Evolutionary conservation across 2,329 filamentous ascomycete genomes (phyloP).

Genomic region (Ophiostoma pallidulum): DNA sequence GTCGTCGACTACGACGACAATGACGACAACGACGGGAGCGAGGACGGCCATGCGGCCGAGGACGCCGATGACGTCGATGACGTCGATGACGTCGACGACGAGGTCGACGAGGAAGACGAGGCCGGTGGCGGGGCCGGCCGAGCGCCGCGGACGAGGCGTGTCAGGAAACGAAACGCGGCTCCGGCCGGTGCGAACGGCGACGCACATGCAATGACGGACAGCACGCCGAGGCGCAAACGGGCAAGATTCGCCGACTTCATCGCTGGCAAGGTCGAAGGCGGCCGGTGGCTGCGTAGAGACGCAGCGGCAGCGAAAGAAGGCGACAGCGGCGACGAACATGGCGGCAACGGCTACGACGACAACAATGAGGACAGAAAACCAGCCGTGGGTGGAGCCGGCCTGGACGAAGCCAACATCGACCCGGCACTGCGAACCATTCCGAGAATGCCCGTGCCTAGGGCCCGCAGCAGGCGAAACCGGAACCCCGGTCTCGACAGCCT

Average conservation of each 20-base stretch:
- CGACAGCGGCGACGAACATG: background rate
- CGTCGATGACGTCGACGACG: background rate
- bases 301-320: background rate
- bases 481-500: slow-evolving; percentile 16
- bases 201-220: background rate
- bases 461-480: too few species aligned
- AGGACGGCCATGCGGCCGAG: background rate
- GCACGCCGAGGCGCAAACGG: background rate
- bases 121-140: too few species aligned
- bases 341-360: background rate
- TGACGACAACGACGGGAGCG: background rate
- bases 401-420: slow-evolving; percentile 10
- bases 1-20: slow-evolving; percentile 2
- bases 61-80: too few species aligned
- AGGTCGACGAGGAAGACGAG: too few species aligned
- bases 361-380: background rate
- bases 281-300: background rate
- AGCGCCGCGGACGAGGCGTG: too few species aligned
- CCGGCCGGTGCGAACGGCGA: too few species aligned
- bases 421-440: slow-evolving; percentile 7
- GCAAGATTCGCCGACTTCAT: slow-evolving; percentile 11
- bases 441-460: too few species aligned
- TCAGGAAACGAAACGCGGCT: too few species aligned
- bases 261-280: slow-evolving; percentile 10
- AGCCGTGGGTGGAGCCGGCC: background rate